phyloP scores from a whole-genome alignment of 2,329 filamentous ascomycete species.

The Lecanicillium sp. region DNA sequence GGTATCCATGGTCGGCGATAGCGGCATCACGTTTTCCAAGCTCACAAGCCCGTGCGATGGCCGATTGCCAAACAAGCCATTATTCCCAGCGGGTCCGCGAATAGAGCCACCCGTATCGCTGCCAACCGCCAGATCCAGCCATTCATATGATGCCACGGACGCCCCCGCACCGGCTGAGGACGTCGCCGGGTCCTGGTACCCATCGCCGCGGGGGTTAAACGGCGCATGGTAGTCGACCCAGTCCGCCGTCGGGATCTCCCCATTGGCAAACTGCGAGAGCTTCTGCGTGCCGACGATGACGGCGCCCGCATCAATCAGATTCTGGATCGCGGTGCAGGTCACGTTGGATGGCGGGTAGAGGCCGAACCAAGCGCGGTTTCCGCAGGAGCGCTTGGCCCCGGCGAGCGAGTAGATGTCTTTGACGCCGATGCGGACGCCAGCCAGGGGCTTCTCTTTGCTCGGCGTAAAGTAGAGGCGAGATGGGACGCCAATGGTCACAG shows the following conservation, averaged over 20 bases:
- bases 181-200: conserved; percentile 36
- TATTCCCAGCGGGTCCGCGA: conserved; percentile 33
- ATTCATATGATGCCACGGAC: conserved; percentile 32
- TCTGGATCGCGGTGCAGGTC: conserved; percentile 45
- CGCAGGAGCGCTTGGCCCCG: conserved; percentile 46
- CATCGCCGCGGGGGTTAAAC: conserved; percentile 39
- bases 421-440: conserved; percentile 52
- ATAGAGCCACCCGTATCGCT: conserved; percentile 36
- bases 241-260: conserved; percentile 39
- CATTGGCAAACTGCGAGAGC: conserved; percentile 37
- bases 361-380: conserved; percentile 51
- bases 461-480: conserved; percentile 52
- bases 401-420: conserved; percentile 55
- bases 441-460: conserved; percentile 46
- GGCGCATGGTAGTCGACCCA: conserved; percentile 33
- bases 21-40: conserved; percentile 33
- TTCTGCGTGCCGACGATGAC: conserved; percentile 40
- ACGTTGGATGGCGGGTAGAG: conserved; percentile 40
- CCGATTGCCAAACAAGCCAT: conserved; percentile 37
- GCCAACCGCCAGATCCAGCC: conserved; percentile 34
- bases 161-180: conserved; percentile 35
- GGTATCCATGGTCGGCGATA: conserved; percentile 34
- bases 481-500: conserved; percentile 39
- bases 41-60: conserved; percentile 31
- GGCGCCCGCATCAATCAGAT: conserved; percentile 52